A percentile compares a stretch with the other conserved stretches of the same genome.
Conservation (phyloP, 805 yeast species). For the Candida nitratophila region DNA sequence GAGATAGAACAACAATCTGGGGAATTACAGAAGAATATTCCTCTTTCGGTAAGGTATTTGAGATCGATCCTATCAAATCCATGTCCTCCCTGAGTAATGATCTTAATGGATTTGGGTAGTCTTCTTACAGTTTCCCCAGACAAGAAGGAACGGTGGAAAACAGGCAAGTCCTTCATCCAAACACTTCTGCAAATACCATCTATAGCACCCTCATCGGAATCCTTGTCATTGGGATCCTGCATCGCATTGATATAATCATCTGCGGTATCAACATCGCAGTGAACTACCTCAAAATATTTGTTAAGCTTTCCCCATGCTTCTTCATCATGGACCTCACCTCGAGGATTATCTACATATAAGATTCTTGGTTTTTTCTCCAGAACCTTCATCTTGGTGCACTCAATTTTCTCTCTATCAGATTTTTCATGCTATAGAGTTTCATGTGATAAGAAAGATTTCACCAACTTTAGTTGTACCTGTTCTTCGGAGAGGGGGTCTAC, state of each 20-base stretch:
- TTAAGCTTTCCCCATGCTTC: conserved; percentile 29
- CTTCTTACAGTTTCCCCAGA: conserved; percentile 26
- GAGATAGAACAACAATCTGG: conserved; percentile 33
- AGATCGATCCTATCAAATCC: conserved; percentile 34
- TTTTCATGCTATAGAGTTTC: too few relatives aligned
- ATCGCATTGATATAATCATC: conserved; percentile 30
- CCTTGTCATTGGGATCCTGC: conserved; percentile 27
- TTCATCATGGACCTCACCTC: conserved; percentile 27
- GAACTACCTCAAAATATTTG: conserved; percentile 28
- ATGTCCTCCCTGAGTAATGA: conserved; percentile 32
- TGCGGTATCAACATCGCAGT: conserved; percentile 25
- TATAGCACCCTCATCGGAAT: conserved; percentile 21
- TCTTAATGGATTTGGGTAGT: conserved; percentile 27
- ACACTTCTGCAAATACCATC: conserved; percentile 31
- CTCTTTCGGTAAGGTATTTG: conserved; percentile 25
- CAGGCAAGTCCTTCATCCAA: conserved; percentile 33
- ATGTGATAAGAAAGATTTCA: too few relatives aligned
- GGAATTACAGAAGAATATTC: conserved; percentile 30
- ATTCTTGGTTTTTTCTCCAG: conserved; percentile 24
- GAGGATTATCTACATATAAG: conserved; percentile 31
- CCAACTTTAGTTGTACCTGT: too few relatives aligned
- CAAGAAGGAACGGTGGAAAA: conserved; percentile 26
- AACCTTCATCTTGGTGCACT: background rate
- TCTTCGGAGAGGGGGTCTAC: too few relatives aligned
- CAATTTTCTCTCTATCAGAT: too few relatives aligned